These are phyloP conservation scores for Neofusicoccum ribis DNA, from an alignment of 2,329 filamentous ascomycete species.

Conservation along the genomic window DNA sequence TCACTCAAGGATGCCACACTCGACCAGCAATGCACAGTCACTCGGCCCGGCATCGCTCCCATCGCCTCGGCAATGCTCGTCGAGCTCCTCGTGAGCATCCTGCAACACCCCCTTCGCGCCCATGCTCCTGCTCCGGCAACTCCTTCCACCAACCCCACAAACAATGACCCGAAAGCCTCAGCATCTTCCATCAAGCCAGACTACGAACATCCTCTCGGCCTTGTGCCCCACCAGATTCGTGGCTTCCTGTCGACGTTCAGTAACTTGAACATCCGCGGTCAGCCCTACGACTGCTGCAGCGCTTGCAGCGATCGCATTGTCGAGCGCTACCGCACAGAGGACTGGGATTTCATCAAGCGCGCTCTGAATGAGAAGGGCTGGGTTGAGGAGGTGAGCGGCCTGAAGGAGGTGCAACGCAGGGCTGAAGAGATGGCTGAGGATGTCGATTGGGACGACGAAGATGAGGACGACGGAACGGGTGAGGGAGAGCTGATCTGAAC, in stretches of 20 bases:
- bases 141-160: constrained; percentile 13
- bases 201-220: constrained; percentile 62
- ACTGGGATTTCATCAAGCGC: constrained; percentile 75
- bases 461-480: constrained; percentile 46
- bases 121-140: constrained; percentile 34
- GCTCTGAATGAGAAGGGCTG: constrained; percentile 75
- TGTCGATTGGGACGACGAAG: constrained; percentile 62
- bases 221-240: constrained; percentile 78
- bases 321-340: constrained; percentile 64
- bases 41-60: constrained; percentile 84
- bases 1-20: constrained; percentile 93
- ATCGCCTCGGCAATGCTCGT: constrained; percentile 91
- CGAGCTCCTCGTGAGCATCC: constrained; percentile 80
- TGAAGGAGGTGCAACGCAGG: constrained; percentile 64
- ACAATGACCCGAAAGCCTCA: not conserved
- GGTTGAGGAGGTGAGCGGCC: constrained; percentile 72
- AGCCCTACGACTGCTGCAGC: constrained; percentile 78
- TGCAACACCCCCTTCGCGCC: constrained; percentile 64
- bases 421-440: constrained; percentile 50
- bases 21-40: constrained; percentile 97
- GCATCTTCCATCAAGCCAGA: constrained; percentile 25
- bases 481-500: constrained; percentile 54
- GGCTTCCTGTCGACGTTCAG: constrained; percentile 75
- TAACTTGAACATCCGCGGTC: constrained; percentile 70
- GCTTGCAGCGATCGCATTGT: constrained; percentile 74